Evolutionary conservation across 306 rosid genomes (phyloP), one percentile per base, ranked within the genome.

Genomic region (Chamaecrista fasciculata): DNA sequence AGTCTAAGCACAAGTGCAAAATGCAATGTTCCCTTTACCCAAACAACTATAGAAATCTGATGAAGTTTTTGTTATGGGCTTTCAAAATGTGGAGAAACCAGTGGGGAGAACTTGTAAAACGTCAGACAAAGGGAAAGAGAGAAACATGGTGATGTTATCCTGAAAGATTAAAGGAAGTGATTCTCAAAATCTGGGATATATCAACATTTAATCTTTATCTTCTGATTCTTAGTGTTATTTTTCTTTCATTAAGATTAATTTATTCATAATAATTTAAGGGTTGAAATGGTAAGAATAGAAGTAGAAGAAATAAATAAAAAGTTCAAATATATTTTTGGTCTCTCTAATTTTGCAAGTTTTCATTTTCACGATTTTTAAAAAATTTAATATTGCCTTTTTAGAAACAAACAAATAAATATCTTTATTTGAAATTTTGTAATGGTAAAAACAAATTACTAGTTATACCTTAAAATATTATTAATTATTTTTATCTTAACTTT

Each of bases 201-300:
- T 10, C 52, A 29, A 59, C 43, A 37, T 21, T 51, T 72, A 39
- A 76, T 11, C 52, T n/a, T 56, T 21, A 37, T 70, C 50, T 62
- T 44, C 14, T 43, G 14, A 21, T 26, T 19, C 33, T 8, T 9
- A 3, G 10, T 31, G 24, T 47, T 31, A 25, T 28, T 53, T 24
- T 46, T n/a, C 11, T 47, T 47, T 18, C 1, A 0, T 46, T 21
- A n/a, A n/a, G n/a, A n/a, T 50, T 44, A 1, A 2, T 50, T 50
- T 2, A 2, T 20, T 20, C 8, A n/a, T 44, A 43, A 11, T 11
- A 37, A 11, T 36, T 18, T 47, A 19, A 19, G 23, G 21, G 10
- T 49, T 49, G 28, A 24, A 57, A 57, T 6, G 18, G 25, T 15
- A 57, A 57, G 15, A 28, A 12, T 2, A 14, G 7, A 53, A 52